A percentile compares a stretch with the other conserved stretches of the same genome.
These are phyloP conservation scores for Carallia pectinifolia DNA, from an alignment of 345 rosid genomes.

Conservation along the genomic window DNA sequence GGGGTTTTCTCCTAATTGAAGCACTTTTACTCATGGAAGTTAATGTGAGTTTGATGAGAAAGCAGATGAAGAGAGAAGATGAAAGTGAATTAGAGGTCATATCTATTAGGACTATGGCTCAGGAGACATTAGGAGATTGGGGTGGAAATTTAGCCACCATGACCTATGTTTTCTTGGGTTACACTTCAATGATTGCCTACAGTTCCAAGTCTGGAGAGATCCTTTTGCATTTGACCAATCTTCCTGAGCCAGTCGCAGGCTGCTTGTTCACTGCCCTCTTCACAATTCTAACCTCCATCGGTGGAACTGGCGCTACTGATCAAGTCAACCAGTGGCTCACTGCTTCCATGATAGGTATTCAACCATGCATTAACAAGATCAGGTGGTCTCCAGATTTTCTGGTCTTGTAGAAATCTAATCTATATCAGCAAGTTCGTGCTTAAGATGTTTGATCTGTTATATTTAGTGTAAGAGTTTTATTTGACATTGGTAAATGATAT, in stretches of 20 bases:
- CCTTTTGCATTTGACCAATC: conserved; percentile 44
- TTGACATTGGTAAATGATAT: neutral
- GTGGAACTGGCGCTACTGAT: conserved; percentile 57
- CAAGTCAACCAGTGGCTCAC: conserved; percentile 59
- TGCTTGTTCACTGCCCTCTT: conserved; percentile 44
- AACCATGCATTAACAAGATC: too few species aligned
- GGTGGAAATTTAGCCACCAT: conserved; percentile 51
- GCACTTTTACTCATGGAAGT: conserved; percentile 58
- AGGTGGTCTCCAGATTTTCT: too few species aligned
- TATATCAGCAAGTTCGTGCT: too few species aligned
- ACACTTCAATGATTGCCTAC: conserved; percentile 57
- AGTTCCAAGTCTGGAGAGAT: conserved; percentile 62
- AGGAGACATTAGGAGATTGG: conserved; percentile 57
- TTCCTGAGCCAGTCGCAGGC: conserved; percentile 45
- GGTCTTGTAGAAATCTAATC: too few species aligned
- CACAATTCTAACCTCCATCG: conserved; percentile 42
- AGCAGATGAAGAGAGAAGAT: conserved; percentile 28
- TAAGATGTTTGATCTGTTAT: too few species aligned
- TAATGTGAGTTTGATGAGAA: conserved; percentile 40
- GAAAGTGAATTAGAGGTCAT: conserved; percentile 44
- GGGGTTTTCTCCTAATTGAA: conserved; percentile 59
- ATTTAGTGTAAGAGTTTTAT: neutral
- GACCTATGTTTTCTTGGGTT: conserved; percentile 54
- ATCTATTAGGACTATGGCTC: conserved; percentile 64
- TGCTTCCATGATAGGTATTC: conserved; percentile 54